These are phyloP conservation scores for Pythium monospermum DNA, from an alignment of 352 stramenopile species.

Conservation along the genomic window DNA sequence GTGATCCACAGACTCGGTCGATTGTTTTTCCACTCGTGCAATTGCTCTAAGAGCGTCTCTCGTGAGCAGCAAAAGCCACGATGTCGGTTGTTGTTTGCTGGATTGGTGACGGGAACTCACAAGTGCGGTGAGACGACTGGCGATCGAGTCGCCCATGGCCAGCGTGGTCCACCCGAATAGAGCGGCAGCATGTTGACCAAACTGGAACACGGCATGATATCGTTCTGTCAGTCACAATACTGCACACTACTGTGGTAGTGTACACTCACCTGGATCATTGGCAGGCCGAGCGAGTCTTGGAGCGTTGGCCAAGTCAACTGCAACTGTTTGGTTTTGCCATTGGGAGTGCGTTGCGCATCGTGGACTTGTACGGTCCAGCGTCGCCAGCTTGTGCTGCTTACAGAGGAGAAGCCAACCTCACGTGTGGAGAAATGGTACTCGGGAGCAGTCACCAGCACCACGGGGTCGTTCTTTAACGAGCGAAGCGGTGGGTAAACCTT, in stretches of 20 bases:
- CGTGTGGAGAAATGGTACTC: background rate
- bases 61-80: background rate
- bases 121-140: background rate
- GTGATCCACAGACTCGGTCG: background rate
- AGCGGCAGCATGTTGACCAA: background rate
- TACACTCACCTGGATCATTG: background rate
- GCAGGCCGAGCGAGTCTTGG: conserved; percentile 2
- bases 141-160: no score
- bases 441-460: conserved; percentile 1
- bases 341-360: background rate
- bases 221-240: background rate
- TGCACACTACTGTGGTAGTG: background rate
- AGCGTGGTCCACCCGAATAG: no score
- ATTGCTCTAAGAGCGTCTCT: background rate
- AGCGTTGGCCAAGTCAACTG: conserved; percentile 8
- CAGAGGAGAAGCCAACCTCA: background rate
- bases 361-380: conserved; percentile 4
- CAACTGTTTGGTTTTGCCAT: background rate
- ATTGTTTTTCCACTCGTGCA: background rate
- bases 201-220: background rate
- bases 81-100: background rate
- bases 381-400: conserved; percentile 2
- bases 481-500: conserved; percentile 16
- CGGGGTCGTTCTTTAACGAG: conserved; percentile 9
- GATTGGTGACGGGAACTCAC: no score